Evolutionary conservation across 768 basidiomycete species (phyloP).

Genomic region (Crepidotus variabilis): DNA sequence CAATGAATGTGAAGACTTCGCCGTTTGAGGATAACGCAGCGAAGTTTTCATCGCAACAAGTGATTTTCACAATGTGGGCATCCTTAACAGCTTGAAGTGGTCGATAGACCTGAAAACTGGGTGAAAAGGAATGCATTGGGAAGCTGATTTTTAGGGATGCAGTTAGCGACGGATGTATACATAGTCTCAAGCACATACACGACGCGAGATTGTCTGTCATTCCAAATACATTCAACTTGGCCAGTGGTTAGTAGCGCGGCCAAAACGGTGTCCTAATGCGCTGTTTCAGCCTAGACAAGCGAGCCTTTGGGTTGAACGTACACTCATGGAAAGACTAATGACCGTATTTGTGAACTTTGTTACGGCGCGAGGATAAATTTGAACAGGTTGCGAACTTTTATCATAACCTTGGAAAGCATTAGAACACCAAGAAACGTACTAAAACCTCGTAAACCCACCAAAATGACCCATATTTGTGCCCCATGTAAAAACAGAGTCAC

Average conservation of each 20-base stretch:
- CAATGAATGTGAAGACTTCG: slow-evolving; percentile 85
- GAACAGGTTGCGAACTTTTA: slow-evolving; percentile 66
- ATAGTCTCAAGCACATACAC: slow-evolving; percentile 38
- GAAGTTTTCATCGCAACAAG: slow-evolving; percentile 73
- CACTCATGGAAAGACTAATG: slow-evolving; percentile 69
- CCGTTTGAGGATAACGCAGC: slow-evolving; percentile 82
- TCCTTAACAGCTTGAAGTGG: slow-evolving; percentile 74
- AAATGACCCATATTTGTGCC: slow-evolving; percentile 93
- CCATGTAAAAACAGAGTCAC: slow-evolving; percentile 75
- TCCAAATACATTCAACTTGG: slow-evolving; percentile 83
- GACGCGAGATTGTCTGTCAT: slow-evolving; percentile 72
- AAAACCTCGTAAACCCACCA: slow-evolving; percentile 39
- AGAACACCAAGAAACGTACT: neutral
- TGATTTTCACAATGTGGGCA: slow-evolving; percentile 75
- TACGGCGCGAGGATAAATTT: slow-evolving; percentile 75
- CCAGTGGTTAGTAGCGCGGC: slow-evolving; percentile 73
- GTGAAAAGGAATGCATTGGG: slow-evolving; percentile 71
- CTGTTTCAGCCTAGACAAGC: neutral
- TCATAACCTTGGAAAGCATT: slow-evolving; percentile 59
- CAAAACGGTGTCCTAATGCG: slow-evolving; percentile 71
- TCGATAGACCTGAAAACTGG: slow-evolving; percentile 72
- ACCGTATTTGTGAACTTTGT: slow-evolving; percentile 73
- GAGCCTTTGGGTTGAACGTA: slow-evolving; percentile 28
- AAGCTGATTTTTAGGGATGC: slow-evolving; percentile 61
- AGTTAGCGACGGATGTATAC: neutral